Evolutionary conservation across 179 eudicot species (phyloP).

Genomic region (Silene coronaria): DNA sequence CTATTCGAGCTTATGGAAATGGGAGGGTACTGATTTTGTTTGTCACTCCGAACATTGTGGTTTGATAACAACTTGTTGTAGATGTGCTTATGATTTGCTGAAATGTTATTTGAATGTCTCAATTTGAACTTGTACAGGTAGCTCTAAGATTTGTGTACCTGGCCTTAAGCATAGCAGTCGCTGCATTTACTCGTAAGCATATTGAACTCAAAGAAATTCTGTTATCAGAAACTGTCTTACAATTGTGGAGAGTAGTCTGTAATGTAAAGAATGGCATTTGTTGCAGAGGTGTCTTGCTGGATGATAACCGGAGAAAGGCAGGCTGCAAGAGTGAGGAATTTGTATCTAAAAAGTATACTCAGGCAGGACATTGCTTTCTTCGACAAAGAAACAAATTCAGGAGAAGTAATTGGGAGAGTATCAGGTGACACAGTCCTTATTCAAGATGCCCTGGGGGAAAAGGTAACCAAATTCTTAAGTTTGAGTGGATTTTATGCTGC

Average conservation of each 20-base stretch:
- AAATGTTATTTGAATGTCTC: neutral
- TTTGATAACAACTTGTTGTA: neutral
- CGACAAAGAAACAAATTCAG: conserved; percentile 52
- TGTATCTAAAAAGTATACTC: conserved; percentile 52
- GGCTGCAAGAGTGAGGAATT: conserved; percentile 48
- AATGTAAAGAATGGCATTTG: neutral
- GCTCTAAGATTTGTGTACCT: conserved; percentile 63
- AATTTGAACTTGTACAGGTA: conserved; percentile 35
- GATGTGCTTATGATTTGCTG: neutral
- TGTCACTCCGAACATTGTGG: neutral
- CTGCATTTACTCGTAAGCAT: conserved; percentile 80
- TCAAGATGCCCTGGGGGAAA: conserved; percentile 70
- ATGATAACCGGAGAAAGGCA: conserved; percentile 68
- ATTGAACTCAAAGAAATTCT: neutral
- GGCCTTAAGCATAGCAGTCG: conserved; percentile 54
- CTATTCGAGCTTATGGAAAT: neutral
- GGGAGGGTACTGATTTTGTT: too few species aligned
- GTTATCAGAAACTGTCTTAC: neutral
- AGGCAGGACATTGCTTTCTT: conserved; percentile 60
- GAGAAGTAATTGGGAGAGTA: conserved; percentile 53
- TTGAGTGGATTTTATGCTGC: neutral
- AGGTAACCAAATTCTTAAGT: conserved; percentile 30
- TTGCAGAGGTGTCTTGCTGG: conserved; percentile 66
- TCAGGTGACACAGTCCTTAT: conserved; percentile 56
- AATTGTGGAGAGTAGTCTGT: neutral